Evolutionary conservation across 768 basidiomycete genomes (phyloP).

Genomic region (Pleurotus djamor): DNA sequence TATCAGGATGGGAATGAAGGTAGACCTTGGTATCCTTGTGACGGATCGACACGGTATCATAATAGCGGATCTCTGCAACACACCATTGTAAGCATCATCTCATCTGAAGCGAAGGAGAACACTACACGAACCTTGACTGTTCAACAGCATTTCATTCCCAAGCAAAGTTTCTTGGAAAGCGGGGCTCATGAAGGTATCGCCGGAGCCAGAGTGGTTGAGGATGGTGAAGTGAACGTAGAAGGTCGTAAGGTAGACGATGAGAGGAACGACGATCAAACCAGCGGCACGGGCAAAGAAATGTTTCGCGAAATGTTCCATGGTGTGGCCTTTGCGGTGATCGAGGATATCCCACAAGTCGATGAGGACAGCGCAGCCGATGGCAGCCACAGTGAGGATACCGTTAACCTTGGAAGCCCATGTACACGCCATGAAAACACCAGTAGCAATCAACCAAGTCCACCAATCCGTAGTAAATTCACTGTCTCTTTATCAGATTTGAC

Average conservation of each 20-base stretch:
- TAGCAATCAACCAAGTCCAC: conserved; percentile 93
- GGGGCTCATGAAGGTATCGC: conserved; percentile 97
- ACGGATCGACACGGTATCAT: conserved; percentile 80
- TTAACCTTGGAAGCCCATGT: conserved; percentile 99
- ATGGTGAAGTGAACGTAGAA: conserved; percentile 95
- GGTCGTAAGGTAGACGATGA: conserved; percentile 89
- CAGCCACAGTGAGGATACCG: conserved; percentile 85
- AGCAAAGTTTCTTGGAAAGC: conserved; percentile 94
- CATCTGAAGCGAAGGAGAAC: neutral
- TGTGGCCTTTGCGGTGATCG: conserved; percentile 76
- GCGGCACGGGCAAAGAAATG: conserved; percentile 86
- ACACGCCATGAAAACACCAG: conserved; percentile 93
- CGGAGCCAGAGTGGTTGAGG: conserved; percentile 85
- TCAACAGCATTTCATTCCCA: conserved; percentile 90
- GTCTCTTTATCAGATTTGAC: conserved; percentile 9
- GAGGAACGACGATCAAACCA: conserved; percentile 86
- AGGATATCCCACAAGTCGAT: conserved; percentile 95
- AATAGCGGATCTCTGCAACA: conserved; percentile 84
- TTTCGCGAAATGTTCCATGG: conserved; percentile 84
- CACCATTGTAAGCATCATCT: neutral
- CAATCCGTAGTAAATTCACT: conserved; percentile 89
- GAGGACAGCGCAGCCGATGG: conserved; percentile 88
- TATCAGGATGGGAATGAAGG: conserved; percentile 90
- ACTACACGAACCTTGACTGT: conserved; percentile 73
- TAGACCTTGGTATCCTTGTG: conserved; percentile 95